Evolutionary conservation across 139 green algal genomes (phyloP), one percentile per base, ranked within the genome.

Genomic region (Picochlorum sp.): DNA sequence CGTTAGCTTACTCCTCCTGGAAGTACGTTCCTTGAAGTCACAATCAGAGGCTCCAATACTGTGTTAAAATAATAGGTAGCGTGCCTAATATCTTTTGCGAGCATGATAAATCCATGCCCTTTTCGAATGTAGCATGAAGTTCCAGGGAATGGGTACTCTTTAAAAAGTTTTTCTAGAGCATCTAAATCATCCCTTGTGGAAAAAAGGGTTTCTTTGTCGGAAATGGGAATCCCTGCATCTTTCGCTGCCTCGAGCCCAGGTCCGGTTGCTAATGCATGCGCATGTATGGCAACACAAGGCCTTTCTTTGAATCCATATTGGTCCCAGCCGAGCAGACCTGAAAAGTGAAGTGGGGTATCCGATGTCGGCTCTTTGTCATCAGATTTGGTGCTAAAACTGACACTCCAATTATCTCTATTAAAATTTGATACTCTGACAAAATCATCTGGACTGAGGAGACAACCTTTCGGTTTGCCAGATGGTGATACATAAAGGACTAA

Each of bases 71-170:
- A 30, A 44, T 29, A 12, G 18, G 52, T 18, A 28, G 35, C 52
- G 24, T 63, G 53, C 1, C 14, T 40, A 25, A 70, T 53, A 14
- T 22, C 45, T 32, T 55, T 24, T 0, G 32, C 29, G 39, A 70
- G 54, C 8, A 70, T 37, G 3, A 64, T 29, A 36, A 70, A 70
- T 41, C 63, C 63, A 18, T 70, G 63, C 6, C 50, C 63, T 7
- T 37, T 16, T 20, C 63, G 29, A 13, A 70, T 70, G 37, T 41
- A 70, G 63, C 63, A 70, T 7, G 26, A 18, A 52, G 9, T 44
- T 43, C 12, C 20, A 29, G n/a, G n/a, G 22, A 51, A 59, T 30
- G 33, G 4, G n/a, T 10, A 5, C 18, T 22, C 13, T 0, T 3
- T 10, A 26, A 70, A 70, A 3, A 70, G 33, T 30, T 31, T 18